Conservation (phyloP, 1,284 basidiomycete genomes). For the Trichosporon ovoides region DNA sequence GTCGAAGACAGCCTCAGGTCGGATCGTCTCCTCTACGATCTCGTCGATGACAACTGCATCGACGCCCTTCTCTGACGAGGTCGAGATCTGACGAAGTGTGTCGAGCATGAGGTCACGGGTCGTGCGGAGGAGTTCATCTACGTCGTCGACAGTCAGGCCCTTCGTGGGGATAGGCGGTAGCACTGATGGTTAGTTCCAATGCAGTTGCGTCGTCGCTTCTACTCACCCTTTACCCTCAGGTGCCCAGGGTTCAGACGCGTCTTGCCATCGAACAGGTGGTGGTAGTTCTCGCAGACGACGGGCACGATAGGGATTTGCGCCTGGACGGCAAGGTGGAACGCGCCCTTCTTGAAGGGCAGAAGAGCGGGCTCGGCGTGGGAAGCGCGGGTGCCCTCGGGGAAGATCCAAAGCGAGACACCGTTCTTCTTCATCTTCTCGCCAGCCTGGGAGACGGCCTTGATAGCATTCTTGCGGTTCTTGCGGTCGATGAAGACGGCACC, state of each 20-base stretch:
- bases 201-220: background rate
- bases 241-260: slow-evolving; percentile 71
- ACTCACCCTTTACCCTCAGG: slow-evolving; percentile 74
- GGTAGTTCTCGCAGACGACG: slow-evolving; percentile 91
- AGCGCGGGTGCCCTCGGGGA: slow-evolving; percentile 86
- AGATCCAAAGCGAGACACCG: slow-evolving; percentile 73
- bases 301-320: slow-evolving; percentile 77
- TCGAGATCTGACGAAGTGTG: slow-evolving; percentile 44
- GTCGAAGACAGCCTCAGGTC: background rate
- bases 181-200: slow-evolving; percentile 55
- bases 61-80: background rate
- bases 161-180: slow-evolving; percentile 53
- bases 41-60: background rate
- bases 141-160: slow-evolving; percentile 51
- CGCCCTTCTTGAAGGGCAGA: slow-evolving; percentile 94
- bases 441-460: slow-evolving; percentile 70
- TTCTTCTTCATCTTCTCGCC: slow-evolving; percentile 74
- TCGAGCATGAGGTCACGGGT: slow-evolving; percentile 50
- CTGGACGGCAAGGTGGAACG: slow-evolving; percentile 92
- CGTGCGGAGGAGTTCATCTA: slow-evolving; percentile 47
- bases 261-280: slow-evolving; percentile 67
- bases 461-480: slow-evolving; percentile 67
- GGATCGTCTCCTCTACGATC: background rate
- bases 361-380: slow-evolving; percentile 61
- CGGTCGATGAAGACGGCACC: slow-evolving; percentile 94